Evolutionary conservation across 352 stramenopile species (phyloP).

Genomic region (Pythium oligandrum): DNA sequence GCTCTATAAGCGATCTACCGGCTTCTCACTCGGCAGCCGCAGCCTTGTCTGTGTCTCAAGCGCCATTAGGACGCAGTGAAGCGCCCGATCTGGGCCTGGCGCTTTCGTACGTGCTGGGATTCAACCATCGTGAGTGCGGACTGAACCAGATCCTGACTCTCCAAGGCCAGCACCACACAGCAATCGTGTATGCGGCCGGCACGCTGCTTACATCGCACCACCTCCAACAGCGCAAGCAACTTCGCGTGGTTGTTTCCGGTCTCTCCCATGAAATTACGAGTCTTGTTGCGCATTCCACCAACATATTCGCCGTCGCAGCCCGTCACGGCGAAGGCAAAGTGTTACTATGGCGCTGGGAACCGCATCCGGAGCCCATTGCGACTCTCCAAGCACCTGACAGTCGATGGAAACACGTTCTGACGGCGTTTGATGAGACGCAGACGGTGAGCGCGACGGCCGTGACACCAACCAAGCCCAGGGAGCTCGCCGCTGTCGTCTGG

Average conservation of each 20-base stretch:
- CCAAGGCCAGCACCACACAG: constrained; percentile 14
- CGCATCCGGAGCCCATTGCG: constrained; percentile 9
- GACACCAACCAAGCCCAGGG: constrained; percentile 2
- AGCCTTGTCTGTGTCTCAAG: no score
- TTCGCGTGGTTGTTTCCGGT: constrained; percentile 34
- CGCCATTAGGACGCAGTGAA: constrained; percentile 18
- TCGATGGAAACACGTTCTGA: constrained; percentile 12
- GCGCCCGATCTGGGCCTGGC: constrained; percentile 60
- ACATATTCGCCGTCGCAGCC: constrained; percentile 13
- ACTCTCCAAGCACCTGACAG: neutral
- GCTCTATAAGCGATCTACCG: no score
- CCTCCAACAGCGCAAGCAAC: constrained; percentile 23
- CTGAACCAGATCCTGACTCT: constrained; percentile 37
- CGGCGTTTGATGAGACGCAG: constrained; percentile 10
- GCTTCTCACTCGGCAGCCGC: no score
- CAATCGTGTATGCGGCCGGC: constrained; percentile 39
- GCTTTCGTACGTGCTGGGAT: constrained; percentile 33
- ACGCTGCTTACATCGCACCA: constrained; percentile 39
- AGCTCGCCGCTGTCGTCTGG: constrained; percentile 47
- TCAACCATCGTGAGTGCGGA: constrained; percentile 36
- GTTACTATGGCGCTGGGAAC: constrained; percentile 19
- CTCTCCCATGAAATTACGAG: constrained; percentile 40
- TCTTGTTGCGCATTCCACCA: constrained; percentile 42
- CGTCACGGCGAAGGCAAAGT: constrained; percentile 13
- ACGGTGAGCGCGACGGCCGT: constrained; percentile 8